phyloP scores from a whole-genome alignment of 441 rosid genomes.

The Pelargonium australe region DNA sequence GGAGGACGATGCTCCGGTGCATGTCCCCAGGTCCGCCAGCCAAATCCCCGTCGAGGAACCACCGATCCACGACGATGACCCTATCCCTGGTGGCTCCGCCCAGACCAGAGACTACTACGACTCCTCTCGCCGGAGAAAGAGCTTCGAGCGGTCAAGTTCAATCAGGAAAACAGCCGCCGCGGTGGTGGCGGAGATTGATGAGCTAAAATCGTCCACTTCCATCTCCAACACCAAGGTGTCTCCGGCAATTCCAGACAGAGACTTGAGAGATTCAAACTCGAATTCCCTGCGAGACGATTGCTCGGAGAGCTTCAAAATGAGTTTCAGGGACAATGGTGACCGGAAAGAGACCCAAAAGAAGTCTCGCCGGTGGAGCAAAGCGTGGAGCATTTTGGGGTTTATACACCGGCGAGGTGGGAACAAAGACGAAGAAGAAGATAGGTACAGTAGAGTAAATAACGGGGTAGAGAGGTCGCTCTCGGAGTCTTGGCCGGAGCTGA shows the following conservation, averaged over 20 bases:
- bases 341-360: conserved; percentile 59
- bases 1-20: conserved; percentile 73
- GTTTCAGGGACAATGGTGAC: conserved; percentile 55
- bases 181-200: conserved; percentile 82
- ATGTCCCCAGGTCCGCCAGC: conserved; percentile 59
- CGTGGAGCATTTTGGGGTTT: conserved; percentile 81
- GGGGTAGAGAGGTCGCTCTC: conserved; percentile 87
- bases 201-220: conserved; percentile 36
- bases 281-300: conserved; percentile 71
- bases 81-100: conserved; percentile 75
- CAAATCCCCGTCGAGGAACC: conserved; percentile 92
- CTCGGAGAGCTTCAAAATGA: conserved; percentile 54
- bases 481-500: conserved; percentile 86
- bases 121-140: conserved; percentile 75
- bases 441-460: conserved; percentile 53
- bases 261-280: conserved; percentile 52
- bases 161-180: conserved; percentile 79
- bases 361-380: conserved; percentile 79
- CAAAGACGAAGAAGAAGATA: conserved; percentile 83
- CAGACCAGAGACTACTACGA: conserved; percentile 97
- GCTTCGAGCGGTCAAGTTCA: conserved; percentile 84
- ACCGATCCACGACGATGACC: conserved; percentile 38
- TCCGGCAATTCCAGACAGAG: conserved; percentile 52
- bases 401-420: conserved; percentile 65
- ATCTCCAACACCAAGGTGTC: conserved; percentile 63